Evolutionary conservation across 2,329 filamentous ascomycete species (phyloP).

Genomic region (Mollisia scopiformis): DNA sequence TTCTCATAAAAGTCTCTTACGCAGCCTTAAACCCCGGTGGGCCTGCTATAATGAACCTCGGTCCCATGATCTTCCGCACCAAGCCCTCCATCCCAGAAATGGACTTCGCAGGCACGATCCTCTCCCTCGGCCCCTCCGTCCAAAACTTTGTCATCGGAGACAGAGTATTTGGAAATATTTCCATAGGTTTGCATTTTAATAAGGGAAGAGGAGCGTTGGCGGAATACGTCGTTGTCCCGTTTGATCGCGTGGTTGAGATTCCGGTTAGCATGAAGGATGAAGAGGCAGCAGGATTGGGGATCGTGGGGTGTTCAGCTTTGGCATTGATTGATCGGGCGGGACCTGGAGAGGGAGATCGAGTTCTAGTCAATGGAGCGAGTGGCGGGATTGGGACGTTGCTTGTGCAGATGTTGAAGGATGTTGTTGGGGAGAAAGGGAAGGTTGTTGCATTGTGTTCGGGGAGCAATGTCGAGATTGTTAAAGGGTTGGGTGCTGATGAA

Average conservation of each 20-base stretch:
- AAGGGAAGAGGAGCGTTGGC: constrained; percentile 45
- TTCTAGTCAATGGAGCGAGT: constrained; percentile 54
- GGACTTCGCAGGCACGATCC: constrained; percentile 47
- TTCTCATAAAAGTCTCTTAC: constrained; percentile 35
- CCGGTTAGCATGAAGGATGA: constrained; percentile 35
- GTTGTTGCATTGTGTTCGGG: constrained; percentile 53
- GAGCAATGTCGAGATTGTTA: constrained; percentile 49
- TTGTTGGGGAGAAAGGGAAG: constrained; percentile 43
- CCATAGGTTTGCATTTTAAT: constrained; percentile 35
- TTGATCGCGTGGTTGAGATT: constrained; percentile 38
- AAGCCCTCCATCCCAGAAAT: constrained; percentile 44
- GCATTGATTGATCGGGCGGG: constrained; percentile 42
- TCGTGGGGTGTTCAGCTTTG: constrained; percentile 44
- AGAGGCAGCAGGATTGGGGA: constrained; percentile 43
- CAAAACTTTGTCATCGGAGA: constrained; percentile 32
- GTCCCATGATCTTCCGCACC: constrained; percentile 43
- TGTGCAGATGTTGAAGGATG: constrained; percentile 45
- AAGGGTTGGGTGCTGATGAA: constrained; percentile 50
- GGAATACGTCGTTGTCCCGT: constrained; percentile 42
- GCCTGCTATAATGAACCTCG: constrained; percentile 44
- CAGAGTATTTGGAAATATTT: constrained; percentile 44
- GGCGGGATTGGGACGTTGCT: constrained; percentile 52
- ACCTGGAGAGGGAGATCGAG: constrained; percentile 42
- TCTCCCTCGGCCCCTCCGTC: constrained; percentile 38
- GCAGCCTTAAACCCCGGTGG: constrained; percentile 50